Conservation (phyloP, 1,139 yeast species). For the Meyerozyma sp. region DNA sequence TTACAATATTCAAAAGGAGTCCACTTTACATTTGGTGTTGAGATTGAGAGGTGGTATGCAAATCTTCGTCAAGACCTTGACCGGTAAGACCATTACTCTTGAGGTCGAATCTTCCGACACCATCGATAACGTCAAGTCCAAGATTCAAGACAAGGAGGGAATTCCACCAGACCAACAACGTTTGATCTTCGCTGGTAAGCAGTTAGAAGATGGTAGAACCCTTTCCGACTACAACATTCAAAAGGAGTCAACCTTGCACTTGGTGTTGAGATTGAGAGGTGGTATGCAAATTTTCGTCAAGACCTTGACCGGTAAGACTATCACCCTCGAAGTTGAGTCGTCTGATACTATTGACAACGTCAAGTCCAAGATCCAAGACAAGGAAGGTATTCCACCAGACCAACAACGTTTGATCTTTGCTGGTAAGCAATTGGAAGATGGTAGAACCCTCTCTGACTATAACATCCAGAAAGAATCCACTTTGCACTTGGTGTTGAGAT, state of each 20-base stretch:
- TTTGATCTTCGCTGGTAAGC: slow-evolving; percentile 91
- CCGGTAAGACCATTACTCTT: slow-evolving; percentile 88
- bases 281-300: slow-evolving; percentile 96
- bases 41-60: slow-evolving; percentile 74
- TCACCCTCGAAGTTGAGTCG: slow-evolving; percentile 98
- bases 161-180: slow-evolving; percentile 95
- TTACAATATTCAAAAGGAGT: slow-evolving; percentile 15
- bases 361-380: slow-evolving; percentile 98
- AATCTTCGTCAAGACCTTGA: slow-evolving; percentile 76
- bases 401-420: slow-evolving; percentile 99
- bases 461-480: slow-evolving; percentile 99
- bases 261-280: slow-evolving; percentile 90
- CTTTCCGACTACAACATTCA: slow-evolving; percentile 92
- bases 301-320: slow-evolving; percentile 98
- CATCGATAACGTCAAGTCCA: slow-evolving; percentile 88
- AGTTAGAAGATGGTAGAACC: slow-evolving; percentile 91
- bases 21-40: slow-evolving; percentile 42
- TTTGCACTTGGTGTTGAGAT: slow-evolving; percentile 93
- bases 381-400: slow-evolving; percentile 99
- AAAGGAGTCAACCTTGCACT: slow-evolving; percentile 86
- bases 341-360: slow-evolving; percentile 99
- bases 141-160: slow-evolving; percentile 93
- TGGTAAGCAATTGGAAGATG: slow-evolving; percentile 99
- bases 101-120: slow-evolving; percentile 95
- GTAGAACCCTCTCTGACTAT: slow-evolving; percentile 98